phyloP scores from a whole-genome alignment of 2,329 filamentous ascomycete species.

The Kalaharituber pfeilii region DNA sequence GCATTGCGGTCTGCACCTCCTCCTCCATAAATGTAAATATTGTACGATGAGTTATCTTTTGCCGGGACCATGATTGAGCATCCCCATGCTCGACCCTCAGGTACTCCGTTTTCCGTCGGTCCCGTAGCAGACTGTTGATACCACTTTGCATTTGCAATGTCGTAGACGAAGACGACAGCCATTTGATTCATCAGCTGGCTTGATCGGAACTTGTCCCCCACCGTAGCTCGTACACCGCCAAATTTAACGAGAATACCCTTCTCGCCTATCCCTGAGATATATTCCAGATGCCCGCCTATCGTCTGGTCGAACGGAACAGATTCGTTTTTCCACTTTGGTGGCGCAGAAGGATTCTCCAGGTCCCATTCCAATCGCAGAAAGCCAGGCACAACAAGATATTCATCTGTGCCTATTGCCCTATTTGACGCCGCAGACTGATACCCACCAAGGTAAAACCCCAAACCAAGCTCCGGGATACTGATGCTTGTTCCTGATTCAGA shows the following conservation, averaged over 20 bases:
- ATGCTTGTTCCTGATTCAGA: neutral
- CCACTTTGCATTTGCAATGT: neutral
- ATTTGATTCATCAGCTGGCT: neutral
- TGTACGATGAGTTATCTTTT: constrained; percentile 5
- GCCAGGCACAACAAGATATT: neutral
- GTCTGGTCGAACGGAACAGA: neutral
- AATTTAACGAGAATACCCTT: neutral
- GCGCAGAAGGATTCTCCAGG: neutral
- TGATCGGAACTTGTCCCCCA: neutral
- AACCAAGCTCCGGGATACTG: neutral
- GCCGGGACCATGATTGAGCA: constrained; percentile 5
- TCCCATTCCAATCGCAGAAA: neutral
- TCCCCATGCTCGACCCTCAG: neutral
- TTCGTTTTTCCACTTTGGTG: neutral
- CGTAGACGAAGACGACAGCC: neutral
- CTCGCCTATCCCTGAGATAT: neutral
- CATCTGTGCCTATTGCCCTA: neutral
- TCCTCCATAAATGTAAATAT: constrained; percentile 9
- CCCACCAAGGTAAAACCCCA: neutral
- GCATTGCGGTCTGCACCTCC: neutral
- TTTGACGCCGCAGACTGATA: neutral
- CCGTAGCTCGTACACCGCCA: neutral
- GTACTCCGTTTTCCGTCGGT: neutral
- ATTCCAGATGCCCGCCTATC: neutral
- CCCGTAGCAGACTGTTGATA: neutral